These are phyloP conservation scores for Trichoderma arundinaceum DNA, from an alignment of 2,329 filamentous ascomycete genomes.

Conservation along the genomic window DNA sequence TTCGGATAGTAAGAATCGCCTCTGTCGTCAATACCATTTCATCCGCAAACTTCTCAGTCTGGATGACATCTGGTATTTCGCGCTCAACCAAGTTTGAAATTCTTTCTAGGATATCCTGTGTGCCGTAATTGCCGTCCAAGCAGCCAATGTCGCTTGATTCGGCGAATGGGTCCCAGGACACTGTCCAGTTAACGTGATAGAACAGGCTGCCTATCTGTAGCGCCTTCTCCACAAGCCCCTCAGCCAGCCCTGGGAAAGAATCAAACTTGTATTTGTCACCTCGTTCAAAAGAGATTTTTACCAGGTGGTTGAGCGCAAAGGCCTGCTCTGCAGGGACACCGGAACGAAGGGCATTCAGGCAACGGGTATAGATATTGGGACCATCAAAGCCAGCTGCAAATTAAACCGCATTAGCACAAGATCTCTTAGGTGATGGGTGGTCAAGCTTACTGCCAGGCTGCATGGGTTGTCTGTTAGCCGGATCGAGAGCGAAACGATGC, in stretches of 20 bases:
- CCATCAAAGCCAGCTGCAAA: slow-evolving; percentile 66
- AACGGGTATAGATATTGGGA: slow-evolving; percentile 90
- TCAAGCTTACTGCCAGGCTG: slow-evolving; percentile 67
- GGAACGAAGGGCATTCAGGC: slow-evolving; percentile 81
- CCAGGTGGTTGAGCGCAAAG: slow-evolving; percentile 91
- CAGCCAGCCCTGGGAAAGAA: slow-evolving; percentile 84
- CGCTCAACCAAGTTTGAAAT: slow-evolving; percentile 68
- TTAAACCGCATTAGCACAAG: background rate
- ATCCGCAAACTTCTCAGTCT: slow-evolving; percentile 73
- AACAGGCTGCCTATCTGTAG: slow-evolving; percentile 79
- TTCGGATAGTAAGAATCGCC: slow-evolving; percentile 84
- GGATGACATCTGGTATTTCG: slow-evolving; percentile 69
- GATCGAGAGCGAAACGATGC: slow-evolving; percentile 42
- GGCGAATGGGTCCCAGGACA: slow-evolving; percentile 66
- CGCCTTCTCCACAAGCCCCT: slow-evolving; percentile 84
- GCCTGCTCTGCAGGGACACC: slow-evolving; percentile 80
- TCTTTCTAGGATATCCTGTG: slow-evolving; percentile 64
- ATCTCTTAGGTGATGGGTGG: background rate
- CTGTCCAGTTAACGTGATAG: slow-evolving; percentile 80
- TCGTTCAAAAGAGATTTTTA: slow-evolving; percentile 93
- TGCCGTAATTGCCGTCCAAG: slow-evolving; percentile 56
- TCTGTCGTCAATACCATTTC: slow-evolving; percentile 80
- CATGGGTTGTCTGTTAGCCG: slow-evolving; percentile 51
- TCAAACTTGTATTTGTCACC: slow-evolving; percentile 97
- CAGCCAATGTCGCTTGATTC: slow-evolving; percentile 59